Base-by-base conservation (phyloP, 108 stramenopile species). In the Cyclotella atomus region DNA sequence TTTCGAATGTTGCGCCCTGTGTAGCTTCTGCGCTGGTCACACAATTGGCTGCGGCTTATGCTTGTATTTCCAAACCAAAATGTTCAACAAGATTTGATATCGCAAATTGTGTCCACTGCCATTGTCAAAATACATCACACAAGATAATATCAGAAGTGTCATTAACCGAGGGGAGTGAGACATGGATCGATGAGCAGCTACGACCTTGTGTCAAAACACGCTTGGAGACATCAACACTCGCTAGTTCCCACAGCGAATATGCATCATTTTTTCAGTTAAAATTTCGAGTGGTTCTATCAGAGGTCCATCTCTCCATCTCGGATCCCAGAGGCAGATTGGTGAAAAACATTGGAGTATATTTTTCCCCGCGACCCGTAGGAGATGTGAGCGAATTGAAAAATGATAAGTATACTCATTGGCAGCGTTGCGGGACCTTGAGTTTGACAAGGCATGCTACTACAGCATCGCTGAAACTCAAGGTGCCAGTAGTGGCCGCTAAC, bases 251-350 rank as follows among this genome's bases (percentile, higher is more conserved):
- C 67, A 71, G 84, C 52, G 94, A 88, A 65, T 95, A 92, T 54
- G 70, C 79, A 38, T 59, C 67, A 0, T 91, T 74, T 70, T 57
- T 77, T 34, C 68, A 83, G 32, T 75, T 95, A 57, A 90, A 89
- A 66, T 80, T 83, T 53, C 80, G 94, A 5, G 30, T 91, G 9
- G 86, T 85, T 50, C 66, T 95, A 19, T 85, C 79, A 35, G 87
- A 93, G 47, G 68, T 95, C 20, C 75, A 85, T 66, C 47, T 93
- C 14, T 78, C 83, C 24, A 80, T 91, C 23, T 81, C 59, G 4
- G 91, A 95, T 65, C 89, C 89, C 34, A 79, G 90, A 20, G 89
- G 89, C 32, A 85, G 94, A 3, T 89, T 82, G 63, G 91, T 88
- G 0, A 95, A 95, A 62, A 84, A 75, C 1, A 83, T 95, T 25